Evolutionary conservation across 352 stramenopile species (phyloP), one percentile per base, ranked within the genome.

Genomic region (Pythium plurisporium): DNA sequence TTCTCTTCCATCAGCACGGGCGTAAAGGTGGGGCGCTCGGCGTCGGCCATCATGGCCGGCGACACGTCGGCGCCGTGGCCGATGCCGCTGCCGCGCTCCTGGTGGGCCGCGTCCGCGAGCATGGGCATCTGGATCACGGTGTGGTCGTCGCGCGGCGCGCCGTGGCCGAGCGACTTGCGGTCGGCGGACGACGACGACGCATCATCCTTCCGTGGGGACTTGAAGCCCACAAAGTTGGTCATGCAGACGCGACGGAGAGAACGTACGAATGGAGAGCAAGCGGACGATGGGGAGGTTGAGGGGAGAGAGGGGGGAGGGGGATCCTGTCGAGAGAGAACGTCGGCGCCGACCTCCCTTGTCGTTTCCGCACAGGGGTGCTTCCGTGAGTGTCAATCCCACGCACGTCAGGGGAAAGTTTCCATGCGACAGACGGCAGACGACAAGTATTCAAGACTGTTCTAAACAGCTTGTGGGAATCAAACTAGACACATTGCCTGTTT

Each of bases 181-280:
- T 22, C 27, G 31, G 31, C 15, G 9, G 44, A 27, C 33, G 23
- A n/a, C 37, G 37, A 10, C 4, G 50, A 23, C 2, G 26, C 27
- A 22, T 36, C 17, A 9, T 40, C 25, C 23, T 26, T 51, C 42
- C 46, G 51, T n/a, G 58, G 58, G 20, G 58, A 52, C 58, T 48
- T 65, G 45, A 60, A 56, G 26, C 58, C 58, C 27, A 65, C 58
- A 41, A 65, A 65, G 38, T 65, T 31, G 43, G 30, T 36, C 58
- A 65, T 65, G 42, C n/a, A 44, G 6, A 41, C 36, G 20, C 6
- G n/a, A 20, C 38, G 38, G n/a, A n/a, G n/a, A n/a, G n/a, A n/a
- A n/a, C n/a, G n/a, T n/a, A n/a, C n/a, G n/a, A n/a, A n/a, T n/a
- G n/a, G n/a, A n/a, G n/a, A n/a, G n/a, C n/a, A n/a, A n/a, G n/a